phyloP scores from a whole-genome alignment of 306 rosid genomes.

The Pterocarpus macrocarpus region DNA sequence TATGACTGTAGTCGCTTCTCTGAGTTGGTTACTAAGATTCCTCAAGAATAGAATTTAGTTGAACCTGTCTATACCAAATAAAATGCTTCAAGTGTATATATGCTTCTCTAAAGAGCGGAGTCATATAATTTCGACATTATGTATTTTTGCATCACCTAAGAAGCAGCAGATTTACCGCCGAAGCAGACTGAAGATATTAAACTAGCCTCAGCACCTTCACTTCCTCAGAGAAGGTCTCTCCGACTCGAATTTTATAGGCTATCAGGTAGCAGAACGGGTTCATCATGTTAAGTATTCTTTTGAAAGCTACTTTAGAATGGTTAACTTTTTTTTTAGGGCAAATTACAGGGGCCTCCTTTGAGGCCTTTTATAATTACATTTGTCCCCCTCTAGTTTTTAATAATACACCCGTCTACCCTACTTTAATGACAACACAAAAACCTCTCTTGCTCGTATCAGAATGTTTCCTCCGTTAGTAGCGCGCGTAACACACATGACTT shows the following conservation, averaged over 20 bases:
- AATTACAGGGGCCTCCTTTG: no score
- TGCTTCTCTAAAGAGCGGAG: neutral
- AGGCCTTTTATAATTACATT: no score
- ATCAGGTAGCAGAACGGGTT: neutral
- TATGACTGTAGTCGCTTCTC: neutral
- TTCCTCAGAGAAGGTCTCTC: no score
- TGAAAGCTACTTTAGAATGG: no score
- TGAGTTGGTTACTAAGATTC: neutral
- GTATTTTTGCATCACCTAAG: neutral
- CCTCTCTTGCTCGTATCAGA: no score
- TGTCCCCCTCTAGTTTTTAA: no score
- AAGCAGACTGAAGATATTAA: neutral
- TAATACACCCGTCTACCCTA: no score
- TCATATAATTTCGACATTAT: neutral
- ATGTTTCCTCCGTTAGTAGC: no score
- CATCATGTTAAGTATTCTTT: no score
- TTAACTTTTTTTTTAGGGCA: no score
- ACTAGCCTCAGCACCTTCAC: neutral
- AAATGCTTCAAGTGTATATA: neutral
- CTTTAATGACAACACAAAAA: no score
- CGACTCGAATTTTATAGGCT: neutral
- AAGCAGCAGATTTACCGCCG: neutral
- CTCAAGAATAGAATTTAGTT: conserved; percentile 4
- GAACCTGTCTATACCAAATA: neutral
- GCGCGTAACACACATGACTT: no score